phyloP scores from a whole-genome alignment of 371 early-diverging fungal species.

The Coemansia sp. region DNA sequence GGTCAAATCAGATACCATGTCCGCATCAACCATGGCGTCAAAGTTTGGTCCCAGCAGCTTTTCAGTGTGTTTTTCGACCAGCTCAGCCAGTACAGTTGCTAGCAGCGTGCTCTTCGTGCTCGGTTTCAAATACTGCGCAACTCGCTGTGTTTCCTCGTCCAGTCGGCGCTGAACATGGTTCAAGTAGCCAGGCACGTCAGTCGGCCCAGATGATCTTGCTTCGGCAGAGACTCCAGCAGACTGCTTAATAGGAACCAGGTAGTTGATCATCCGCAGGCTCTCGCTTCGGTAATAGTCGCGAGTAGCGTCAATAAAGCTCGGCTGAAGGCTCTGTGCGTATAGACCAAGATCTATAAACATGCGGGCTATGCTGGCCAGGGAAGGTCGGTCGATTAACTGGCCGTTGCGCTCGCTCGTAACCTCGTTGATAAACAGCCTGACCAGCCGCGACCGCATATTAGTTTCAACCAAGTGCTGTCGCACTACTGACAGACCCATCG shows the following conservation, averaged over 20 bases:
- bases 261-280: constrained; percentile 55
- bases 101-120: constrained; percentile 56
- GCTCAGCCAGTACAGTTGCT: constrained; percentile 60
- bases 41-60: constrained; percentile 69
- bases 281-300: constrained; percentile 67
- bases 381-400: constrained; percentile 53
- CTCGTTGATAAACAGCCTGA: constrained; percentile 32
- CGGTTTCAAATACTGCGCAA: constrained; percentile 50
- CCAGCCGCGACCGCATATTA: constrained; percentile 50
- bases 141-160: constrained; percentile 54
- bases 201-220: not conserved
- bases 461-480: constrained; percentile 58
- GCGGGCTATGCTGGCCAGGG: constrained; percentile 64
- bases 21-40: constrained; percentile 62
- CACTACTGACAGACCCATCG: constrained; percentile 77
- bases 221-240: not conserved
- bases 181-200: constrained; percentile 56
- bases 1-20: constrained; percentile 59
- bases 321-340: constrained; percentile 62
- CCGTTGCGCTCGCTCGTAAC: constrained; percentile 33
- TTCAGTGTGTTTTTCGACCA: constrained; percentile 63
- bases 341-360: constrained; percentile 79
- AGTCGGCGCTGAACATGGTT: constrained; percentile 58
- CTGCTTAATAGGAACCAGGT: constrained; percentile 25
- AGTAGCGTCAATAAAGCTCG: constrained; percentile 59